Evolutionary conservation across 1,139 yeast genomes (phyloP).

Genomic region (Sugiyamaella xylanicola): DNA sequence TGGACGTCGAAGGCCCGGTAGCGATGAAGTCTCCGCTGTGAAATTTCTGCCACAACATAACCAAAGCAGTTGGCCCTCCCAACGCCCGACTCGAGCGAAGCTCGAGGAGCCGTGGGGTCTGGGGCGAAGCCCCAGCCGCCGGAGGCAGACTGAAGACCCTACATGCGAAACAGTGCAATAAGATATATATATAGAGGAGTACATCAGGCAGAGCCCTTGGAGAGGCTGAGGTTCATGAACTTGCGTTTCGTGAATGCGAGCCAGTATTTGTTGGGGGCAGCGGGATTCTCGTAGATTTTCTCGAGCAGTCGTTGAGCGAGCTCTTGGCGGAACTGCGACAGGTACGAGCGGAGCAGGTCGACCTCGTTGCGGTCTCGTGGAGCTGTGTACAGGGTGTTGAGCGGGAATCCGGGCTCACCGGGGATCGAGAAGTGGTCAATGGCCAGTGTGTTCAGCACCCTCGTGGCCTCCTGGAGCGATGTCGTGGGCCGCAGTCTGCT

Average conservation of each 20-base stretch:
- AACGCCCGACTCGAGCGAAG: not conserved
- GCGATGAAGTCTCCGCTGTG: too few species aligned
- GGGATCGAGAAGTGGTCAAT: constrained; percentile 89
- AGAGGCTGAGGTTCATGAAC: constrained; percentile 82
- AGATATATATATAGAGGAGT: constrained; percentile 1
- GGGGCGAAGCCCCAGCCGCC: not conserved
- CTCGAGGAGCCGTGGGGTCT: not conserved
- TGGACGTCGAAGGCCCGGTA: not conserved
- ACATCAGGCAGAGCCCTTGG: constrained; percentile 20
- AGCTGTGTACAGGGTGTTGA: constrained; percentile 78
- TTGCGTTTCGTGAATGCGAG: constrained; percentile 91
- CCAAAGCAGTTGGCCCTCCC: too few species aligned
- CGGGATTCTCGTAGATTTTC: constrained; percentile 57
- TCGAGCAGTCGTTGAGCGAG: constrained; percentile 77
- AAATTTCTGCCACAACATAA: too few species aligned
- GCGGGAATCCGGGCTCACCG: constrained; percentile 92
- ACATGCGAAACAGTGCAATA: not conserved
- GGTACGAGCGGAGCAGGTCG: constrained; percentile 75
- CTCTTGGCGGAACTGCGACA: constrained; percentile 94
- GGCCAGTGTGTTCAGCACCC: constrained; percentile 76
- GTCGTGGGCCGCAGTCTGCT: constrained; percentile 52
- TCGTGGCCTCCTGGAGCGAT: constrained; percentile 62
- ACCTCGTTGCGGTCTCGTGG: constrained; percentile 75
- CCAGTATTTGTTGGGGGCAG: constrained; percentile 68
- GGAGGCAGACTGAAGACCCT: not conserved